phyloP scores from a whole-genome alignment of 2,329 filamentous ascomycete genomes.

The Leptosphaerulina australis region DNA sequence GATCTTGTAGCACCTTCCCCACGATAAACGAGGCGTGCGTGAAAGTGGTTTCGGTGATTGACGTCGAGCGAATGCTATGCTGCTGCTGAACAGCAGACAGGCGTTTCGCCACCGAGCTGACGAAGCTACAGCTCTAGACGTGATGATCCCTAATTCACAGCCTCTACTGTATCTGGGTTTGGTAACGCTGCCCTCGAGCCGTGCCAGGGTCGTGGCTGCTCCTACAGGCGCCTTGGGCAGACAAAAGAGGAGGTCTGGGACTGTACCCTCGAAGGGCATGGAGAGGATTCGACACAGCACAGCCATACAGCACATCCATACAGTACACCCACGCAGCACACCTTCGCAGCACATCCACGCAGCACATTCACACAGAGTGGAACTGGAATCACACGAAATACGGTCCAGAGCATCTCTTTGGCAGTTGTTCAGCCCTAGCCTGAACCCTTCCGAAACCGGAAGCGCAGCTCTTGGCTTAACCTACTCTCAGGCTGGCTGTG shows the following conservation, averaged over 20 bases:
- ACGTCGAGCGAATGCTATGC: constrained; percentile 5
- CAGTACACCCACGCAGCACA: too few relatives aligned
- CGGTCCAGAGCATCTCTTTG: constrained; percentile 2
- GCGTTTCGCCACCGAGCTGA: constrained; percentile 8
- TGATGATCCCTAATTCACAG: not conserved
- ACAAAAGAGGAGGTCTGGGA: constrained; percentile 1
- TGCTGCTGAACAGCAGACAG: not conserved
- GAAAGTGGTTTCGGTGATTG: constrained; percentile 17
- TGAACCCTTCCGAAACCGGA: constrained; percentile 1
- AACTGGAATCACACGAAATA: constrained; percentile 2
- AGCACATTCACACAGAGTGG: constrained; percentile 2
- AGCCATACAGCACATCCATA: too few relatives aligned
- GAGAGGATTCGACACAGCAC: not conserved
- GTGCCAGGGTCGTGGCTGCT: not conserved
- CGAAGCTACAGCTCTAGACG: constrained; percentile 10
- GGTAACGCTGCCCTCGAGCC: not conserved
- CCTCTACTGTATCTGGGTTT: not conserved
- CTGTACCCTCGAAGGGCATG: not conserved
- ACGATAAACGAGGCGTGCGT: constrained; percentile 30
- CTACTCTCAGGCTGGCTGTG: not conserved
- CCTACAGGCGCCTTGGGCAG: not conserved
- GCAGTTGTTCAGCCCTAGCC: constrained; percentile 5
- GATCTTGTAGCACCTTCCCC: constrained; percentile 30
- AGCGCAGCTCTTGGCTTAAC: not conserved
- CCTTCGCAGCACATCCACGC: too few relatives aligned